Conservation (phyloP, 2,329 filamentous ascomycete genomes). For the Aspergillus nomiae region DNA sequence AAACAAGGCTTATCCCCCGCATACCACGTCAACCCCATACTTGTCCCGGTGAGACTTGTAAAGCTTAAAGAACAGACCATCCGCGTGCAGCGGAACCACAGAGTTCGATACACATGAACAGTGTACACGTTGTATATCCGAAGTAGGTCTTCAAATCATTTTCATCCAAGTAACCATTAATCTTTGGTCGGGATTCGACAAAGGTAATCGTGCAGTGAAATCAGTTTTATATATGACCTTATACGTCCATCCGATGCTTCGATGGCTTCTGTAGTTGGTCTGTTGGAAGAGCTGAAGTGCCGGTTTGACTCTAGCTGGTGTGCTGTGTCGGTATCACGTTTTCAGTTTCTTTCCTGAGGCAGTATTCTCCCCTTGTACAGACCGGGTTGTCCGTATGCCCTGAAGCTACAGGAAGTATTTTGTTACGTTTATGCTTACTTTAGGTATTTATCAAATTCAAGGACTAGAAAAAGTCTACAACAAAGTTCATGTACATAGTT, state of each 20-base stretch:
- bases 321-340: not conserved
- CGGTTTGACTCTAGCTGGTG: too few species aligned
- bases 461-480: too few species aligned
- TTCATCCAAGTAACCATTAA: not conserved
- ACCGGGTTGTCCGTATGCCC: too few species aligned
- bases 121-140: not conserved
- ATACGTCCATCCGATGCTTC: not conserved
- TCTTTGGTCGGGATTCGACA: too few species aligned
- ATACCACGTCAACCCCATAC: not conserved
- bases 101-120: not conserved
- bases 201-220: too few species aligned
- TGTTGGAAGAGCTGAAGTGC: too few species aligned
- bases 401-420: too few species aligned
- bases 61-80: not conserved
- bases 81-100: too few species aligned
- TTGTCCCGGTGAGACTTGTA: not conserved
- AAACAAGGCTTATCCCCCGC: not conserved
- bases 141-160: not conserved
- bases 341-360: not conserved
- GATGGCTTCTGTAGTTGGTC: not conserved
- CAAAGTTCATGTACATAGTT: not conserved
- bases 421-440: too few species aligned
- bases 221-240: not conserved
- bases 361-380: not conserved
- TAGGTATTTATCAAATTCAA: too few species aligned